Percentiles rank a stretch among this genome's conserved stretches.
Conservation (phyloP, 2,329 filamentous ascomycete species). For the Diaporthe velutina region DNA sequence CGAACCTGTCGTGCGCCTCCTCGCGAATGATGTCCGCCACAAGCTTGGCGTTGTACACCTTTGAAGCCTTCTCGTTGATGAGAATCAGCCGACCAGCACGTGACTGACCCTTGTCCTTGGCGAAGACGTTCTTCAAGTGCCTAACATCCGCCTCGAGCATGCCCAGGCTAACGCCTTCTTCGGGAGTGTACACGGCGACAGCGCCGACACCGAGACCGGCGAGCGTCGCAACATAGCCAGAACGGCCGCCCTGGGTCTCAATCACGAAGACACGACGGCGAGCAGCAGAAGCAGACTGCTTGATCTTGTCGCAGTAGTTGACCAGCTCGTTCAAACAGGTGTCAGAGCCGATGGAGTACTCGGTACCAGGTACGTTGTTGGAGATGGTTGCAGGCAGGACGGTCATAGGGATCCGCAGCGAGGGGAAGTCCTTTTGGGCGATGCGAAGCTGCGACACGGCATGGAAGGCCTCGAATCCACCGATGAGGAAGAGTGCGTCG, state of each 20-base stretch:
- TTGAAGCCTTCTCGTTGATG: conserved; percentile 95
- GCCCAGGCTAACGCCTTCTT: conserved; percentile 93
- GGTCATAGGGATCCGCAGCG: conserved; percentile 92
- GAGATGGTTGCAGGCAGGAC: conserved; percentile 96
- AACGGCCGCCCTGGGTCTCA: conserved; percentile 95
- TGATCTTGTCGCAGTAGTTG: conserved; percentile 96
- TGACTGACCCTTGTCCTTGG: conserved; percentile 86
- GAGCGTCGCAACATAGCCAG: conserved; percentile 92
- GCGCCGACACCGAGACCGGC: conserved; percentile 94
- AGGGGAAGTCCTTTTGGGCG: conserved; percentile 81
- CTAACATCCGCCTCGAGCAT: conserved; percentile 94
- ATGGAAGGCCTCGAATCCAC: conserved; percentile 97
- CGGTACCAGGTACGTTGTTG: conserved; percentile 97
- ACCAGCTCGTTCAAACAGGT: conserved; percentile 97
- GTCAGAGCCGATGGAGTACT: conserved; percentile 96
- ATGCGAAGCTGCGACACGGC: conserved; percentile 88
- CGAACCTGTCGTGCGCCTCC: conserved; percentile 91
- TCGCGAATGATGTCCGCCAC: conserved; percentile 97
- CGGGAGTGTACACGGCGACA: conserved; percentile 93
- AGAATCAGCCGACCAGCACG: conserved; percentile 94
- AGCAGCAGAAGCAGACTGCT: conserved; percentile 94
- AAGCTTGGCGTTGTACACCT: conserved; percentile 90
- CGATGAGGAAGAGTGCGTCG: conserved; percentile 91
- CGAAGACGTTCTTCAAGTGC: conserved; percentile 88
- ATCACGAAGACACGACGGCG: conserved; percentile 96